These are phyloP conservation scores for Arthrobotrys iridis DNA, from an alignment of 2,329 filamentous ascomycete species.

Conservation along the genomic window DNA sequence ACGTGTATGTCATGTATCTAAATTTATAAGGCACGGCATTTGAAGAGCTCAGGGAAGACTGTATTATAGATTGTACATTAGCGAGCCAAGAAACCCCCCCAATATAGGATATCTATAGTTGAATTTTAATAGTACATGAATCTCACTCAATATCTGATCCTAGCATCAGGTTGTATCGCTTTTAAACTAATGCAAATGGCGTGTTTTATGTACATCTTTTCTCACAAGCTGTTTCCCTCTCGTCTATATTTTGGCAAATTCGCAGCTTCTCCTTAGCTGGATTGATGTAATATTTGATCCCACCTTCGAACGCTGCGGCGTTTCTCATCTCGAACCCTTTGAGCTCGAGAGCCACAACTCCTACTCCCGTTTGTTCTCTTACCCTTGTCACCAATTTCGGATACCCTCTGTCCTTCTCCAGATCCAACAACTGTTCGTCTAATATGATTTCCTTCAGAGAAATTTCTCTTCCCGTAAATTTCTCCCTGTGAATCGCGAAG, in stretches of 20 bases:
- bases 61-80: constrained; percentile 44
- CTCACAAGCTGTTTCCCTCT: constrained; percentile 41
- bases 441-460: constrained; percentile 5
- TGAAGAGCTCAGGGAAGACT: neutral
- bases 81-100: constrained; percentile 24
- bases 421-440: constrained; percentile 23
- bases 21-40: neutral
- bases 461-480: constrained; percentile 19
- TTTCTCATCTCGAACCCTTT: constrained; percentile 46
- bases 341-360: constrained; percentile 17
- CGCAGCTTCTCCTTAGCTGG: constrained; percentile 11
- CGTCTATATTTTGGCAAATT: constrained; percentile 46
- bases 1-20: neutral
- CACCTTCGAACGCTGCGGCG: constrained; percentile 10
- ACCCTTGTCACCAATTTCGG: constrained; percentile 34
- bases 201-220: constrained; percentile 33
- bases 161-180: neutral
- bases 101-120: neutral
- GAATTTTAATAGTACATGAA: neutral
- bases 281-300: neutral
- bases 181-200: neutral
- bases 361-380: neutral
- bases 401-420: constrained; percentile 10
- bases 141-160: neutral
- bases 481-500: constrained; percentile 48